Evolutionary conservation across 2,329 filamentous ascomycete species (phyloP), one percentile per base, ranked within the genome.

Genomic region (Akanthomyces uredinophilus): DNA sequence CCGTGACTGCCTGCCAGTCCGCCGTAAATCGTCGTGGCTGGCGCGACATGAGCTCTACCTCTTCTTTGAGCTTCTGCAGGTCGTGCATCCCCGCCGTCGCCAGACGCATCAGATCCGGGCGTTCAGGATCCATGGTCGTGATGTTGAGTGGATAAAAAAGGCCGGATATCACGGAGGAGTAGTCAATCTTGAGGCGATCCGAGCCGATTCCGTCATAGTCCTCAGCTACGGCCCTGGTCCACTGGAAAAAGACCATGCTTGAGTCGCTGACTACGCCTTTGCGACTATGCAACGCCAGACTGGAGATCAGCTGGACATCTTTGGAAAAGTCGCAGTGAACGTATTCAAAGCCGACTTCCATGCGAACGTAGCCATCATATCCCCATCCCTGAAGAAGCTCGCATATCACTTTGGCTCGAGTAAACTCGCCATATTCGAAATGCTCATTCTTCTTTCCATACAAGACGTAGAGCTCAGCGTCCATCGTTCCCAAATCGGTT

Each of bases 291-390:
- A 65, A 69, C n/a, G 70, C 72, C 32, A 69, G 66, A 27, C 72
- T 69, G 5, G 70, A 71, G 1, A 79, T 63, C 22, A 75, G 68
- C 20, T 75, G 70, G 13, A 84, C 64, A 0, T 78, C 78, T 3
- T 74, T 65, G 11, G 67, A 65, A 51, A 91, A 91, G 59, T 87
- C 76, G 70, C 88, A 91, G 22, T 88, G 76, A 55, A 91, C 87
- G 59, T 89, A 78, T 71, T 91, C 88, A 66, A 90, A 90, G 0
- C 88, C 88, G 20, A 81, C 80, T 68, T 91, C 88, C 80, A 87
- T 87, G 13, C 88, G 81, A 2, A 91, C 72, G 24, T 90, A 77
- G 0, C 86, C 87, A 67, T 90, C 84, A n/a, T 89, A 78, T 11
- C 83, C 83, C 87, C 71, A 84, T 60, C 67, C 72, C 63, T 50